Evolutionary conservation across 202 grass and related monocot species (phyloP).

Genomic region (Setaria italica): DNA sequence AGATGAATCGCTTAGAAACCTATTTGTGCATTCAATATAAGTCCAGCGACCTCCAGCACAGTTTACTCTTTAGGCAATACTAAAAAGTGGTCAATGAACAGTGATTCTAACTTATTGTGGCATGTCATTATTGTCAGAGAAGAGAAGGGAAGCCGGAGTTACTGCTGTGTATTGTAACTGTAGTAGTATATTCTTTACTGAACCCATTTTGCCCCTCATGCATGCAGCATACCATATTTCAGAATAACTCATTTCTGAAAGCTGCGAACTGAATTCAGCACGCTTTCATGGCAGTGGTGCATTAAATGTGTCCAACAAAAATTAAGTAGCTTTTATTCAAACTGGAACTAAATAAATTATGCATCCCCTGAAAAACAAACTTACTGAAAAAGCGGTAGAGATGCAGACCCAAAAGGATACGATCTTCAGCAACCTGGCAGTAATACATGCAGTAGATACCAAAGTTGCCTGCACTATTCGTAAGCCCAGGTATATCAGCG

Average conservation of each 20-base stretch:
- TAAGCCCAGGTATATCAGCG: slow-evolving; percentile 42
- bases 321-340: background rate
- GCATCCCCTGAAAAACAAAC: slow-evolving; percentile 30
- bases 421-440: slow-evolving; percentile 56
- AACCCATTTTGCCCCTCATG: background rate
- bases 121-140: too few species aligned
- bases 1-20: too few species aligned
- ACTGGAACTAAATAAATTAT: background rate
- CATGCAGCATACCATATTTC: background rate
- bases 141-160: too few species aligned
- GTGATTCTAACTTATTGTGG: too few species aligned
- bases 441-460: slow-evolving; percentile 41
- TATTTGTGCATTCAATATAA: too few species aligned
- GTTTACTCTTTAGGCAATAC: too few species aligned
- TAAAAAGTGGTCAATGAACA: too few species aligned
- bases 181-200: background rate
- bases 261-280: background rate
- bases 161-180: background rate
- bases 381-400: slow-evolving; percentile 75
- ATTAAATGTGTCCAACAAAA: slow-evolving; percentile 11
- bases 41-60: too few species aligned
- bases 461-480: slow-evolving; percentile 17
- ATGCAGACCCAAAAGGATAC: slow-evolving; percentile 64
- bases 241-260: background rate
- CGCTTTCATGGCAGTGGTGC: background rate